Conservation (phyloP, 225 moss, liverwort and hornwort species). For the Thuidium tamariscinum region DNA sequence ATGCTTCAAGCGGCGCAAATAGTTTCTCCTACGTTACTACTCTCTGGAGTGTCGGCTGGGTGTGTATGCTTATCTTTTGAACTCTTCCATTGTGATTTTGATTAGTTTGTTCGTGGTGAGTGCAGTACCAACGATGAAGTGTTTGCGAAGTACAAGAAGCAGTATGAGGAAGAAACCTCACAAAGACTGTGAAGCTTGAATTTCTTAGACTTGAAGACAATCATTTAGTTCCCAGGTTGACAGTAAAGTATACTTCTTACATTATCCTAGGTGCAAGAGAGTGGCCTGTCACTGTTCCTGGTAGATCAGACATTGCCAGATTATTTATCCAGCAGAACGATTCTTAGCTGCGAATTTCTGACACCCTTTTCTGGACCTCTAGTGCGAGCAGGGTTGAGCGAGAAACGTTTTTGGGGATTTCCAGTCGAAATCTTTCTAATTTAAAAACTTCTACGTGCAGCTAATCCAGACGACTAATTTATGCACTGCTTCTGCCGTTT, state of each 20-base stretch:
- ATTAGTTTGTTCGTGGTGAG: not conserved
- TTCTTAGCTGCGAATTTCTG: not conserved
- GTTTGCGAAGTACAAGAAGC: constrained; percentile 60
- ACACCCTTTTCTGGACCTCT: not conserved
- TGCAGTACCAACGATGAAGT: constrained; percentile 88
- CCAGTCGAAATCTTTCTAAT: not conserved
- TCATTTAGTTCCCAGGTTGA: not conserved
- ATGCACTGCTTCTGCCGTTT: not conserved
- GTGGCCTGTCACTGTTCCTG: not conserved
- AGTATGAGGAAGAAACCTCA: constrained; percentile 53
- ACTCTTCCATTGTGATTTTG: not conserved
- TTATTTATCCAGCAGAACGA: not conserved
- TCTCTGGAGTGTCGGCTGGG: not conserved
- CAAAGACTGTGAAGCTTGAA: constrained; percentile 17
- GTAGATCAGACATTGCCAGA: not conserved
- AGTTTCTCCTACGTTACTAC: not conserved
- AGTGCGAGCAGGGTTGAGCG: not conserved
- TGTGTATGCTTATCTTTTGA: not conserved
- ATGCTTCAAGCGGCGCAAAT: not conserved
- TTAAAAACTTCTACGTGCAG: not conserved
- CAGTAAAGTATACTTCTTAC: not conserved
- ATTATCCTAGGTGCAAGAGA: not conserved
- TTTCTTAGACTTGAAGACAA: not conserved
- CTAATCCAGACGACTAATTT: not conserved
- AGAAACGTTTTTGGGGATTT: not conserved